These are phyloP conservation scores for Entophlyctis luteolus DNA, from an alignment of 192 early-diverging fungal genomes.

Conservation along the genomic window DNA sequence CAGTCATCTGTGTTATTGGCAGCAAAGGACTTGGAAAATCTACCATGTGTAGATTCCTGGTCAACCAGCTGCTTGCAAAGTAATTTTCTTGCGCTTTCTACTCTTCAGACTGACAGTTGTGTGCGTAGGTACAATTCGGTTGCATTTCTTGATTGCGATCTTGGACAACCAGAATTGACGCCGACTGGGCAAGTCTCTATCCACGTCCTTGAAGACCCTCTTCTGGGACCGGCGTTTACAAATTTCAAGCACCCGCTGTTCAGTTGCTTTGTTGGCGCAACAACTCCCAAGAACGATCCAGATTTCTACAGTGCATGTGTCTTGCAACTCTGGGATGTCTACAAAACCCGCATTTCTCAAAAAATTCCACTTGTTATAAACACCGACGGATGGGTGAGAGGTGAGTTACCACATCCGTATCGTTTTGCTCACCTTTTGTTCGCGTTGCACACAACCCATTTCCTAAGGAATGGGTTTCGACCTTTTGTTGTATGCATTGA, in stretches of 20 bases:
- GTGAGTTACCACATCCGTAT: slow-evolving; percentile 31
- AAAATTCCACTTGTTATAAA: slow-evolving; percentile 85
- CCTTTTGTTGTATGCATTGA: slow-evolving; percentile 66
- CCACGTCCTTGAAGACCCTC: slow-evolving; percentile 63
- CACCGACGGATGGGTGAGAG: slow-evolving; percentile 91
- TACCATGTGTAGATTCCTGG: slow-evolving; percentile 70
- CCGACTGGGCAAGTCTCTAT: slow-evolving; percentile 76
- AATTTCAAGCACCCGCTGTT: slow-evolving; percentile 60
- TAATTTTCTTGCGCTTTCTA: slow-evolving; percentile 29
- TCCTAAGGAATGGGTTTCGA: slow-evolving; percentile 80
- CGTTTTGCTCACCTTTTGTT: slow-evolving; percentile 8
- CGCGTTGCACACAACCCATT: not conserved
- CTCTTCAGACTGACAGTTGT: not conserved
- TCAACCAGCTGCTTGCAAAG: slow-evolving; percentile 73
- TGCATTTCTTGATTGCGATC: slow-evolving; percentile 86
- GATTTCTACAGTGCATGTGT: slow-evolving; percentile 75
- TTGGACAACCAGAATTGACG: slow-evolving; percentile 88
- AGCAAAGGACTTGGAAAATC: slow-evolving; percentile 85
- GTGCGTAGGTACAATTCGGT: slow-evolving; percentile 56
- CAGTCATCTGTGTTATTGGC: slow-evolving; percentile 68
- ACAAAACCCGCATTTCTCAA: slow-evolving; percentile 39
- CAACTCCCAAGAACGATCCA: slow-evolving; percentile 72
- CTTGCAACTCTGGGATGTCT: slow-evolving; percentile 56
- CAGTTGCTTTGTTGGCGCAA: slow-evolving; percentile 72
- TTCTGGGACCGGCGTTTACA: slow-evolving; percentile 80